A percentile compares a stretch with the other conserved stretches of the same genome.
These are phyloP conservation scores for Neurospora sp. DNA, from an alignment of 495 filamentous ascomycete species.

Conservation along the genomic window DNA sequence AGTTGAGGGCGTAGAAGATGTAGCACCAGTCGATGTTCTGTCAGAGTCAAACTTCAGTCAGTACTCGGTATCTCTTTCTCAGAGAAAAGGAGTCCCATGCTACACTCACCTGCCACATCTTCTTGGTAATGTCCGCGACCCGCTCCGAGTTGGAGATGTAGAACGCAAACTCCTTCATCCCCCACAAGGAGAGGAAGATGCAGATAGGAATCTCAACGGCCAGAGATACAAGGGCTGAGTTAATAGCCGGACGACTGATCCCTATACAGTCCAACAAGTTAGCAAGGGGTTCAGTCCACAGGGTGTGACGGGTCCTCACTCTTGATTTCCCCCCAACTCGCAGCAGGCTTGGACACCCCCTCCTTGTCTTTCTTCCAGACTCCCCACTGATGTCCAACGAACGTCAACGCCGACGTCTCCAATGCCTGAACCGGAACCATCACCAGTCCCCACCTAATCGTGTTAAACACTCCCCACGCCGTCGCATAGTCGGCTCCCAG, in stretches of 20 bases:
- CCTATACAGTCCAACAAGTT: neutral
- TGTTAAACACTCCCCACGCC: conserved; percentile 67
- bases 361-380: conserved; percentile 30
- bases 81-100: neutral
- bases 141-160: conserved; percentile 45
- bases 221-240: conserved; percentile 45
- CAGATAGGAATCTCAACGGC: conserved; percentile 52
- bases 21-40: conserved; percentile 63
- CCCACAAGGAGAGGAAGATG: conserved; percentile 50
- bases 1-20: conserved; percentile 58
- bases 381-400: conserved; percentile 63
- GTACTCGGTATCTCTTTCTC: neutral
- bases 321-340: neutral
- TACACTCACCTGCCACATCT: conserved; percentile 49
- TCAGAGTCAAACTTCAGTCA: neutral
- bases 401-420: conserved; percentile 54
- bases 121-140: conserved; percentile 50
- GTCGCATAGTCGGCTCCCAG: conserved; percentile 58
- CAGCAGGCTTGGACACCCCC: neutral
- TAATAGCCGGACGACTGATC: conserved; percentile 7
- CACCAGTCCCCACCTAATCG: conserved; percentile 67
- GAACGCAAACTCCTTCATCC: conserved; percentile 47
- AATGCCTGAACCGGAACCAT: conserved; percentile 66
- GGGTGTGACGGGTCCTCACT: neutral
- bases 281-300: neutral